Conservation (phyloP, 2,329 filamentous ascomycete species). For the Talaromyces atroroseus region DNA sequence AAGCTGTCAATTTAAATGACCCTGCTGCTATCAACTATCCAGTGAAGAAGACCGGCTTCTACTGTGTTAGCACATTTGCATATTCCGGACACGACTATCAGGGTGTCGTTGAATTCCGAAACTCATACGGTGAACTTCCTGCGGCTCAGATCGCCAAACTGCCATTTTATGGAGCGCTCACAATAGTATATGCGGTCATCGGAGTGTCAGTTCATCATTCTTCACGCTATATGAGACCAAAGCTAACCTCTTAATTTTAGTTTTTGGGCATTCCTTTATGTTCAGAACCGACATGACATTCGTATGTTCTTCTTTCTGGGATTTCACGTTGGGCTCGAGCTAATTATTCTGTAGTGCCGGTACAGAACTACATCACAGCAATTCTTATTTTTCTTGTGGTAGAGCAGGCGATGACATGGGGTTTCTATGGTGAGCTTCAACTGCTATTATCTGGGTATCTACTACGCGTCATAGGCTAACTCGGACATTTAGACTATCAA, state of each 20-base stretch:
- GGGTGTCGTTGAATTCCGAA: slow-evolving; percentile 84
- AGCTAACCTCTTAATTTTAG: slow-evolving; percentile 35
- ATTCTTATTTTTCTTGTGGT: slow-evolving; percentile 90
- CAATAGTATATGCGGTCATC: slow-evolving; percentile 86
- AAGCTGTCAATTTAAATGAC: slow-evolving; percentile 75
- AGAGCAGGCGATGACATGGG: slow-evolving; percentile 98
- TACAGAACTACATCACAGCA: slow-evolving; percentile 98
- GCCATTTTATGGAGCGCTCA: slow-evolving; percentile 92
- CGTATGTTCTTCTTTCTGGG: slow-evolving; percentile 38
- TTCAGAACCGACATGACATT: slow-evolving; percentile 89
- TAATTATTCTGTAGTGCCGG: slow-evolving; percentile 58
- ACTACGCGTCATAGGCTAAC: slow-evolving; percentile 28
- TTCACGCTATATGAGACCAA: background rate
- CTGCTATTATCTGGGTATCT: background rate
- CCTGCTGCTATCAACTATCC: slow-evolving; percentile 69
- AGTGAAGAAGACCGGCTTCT: slow-evolving; percentile 89
- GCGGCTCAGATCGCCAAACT: slow-evolving; percentile 95
- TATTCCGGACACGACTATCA: slow-evolving; percentile 65
- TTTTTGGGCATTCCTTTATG: slow-evolving; percentile 93
- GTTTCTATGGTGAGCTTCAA: slow-evolving; percentile 70
- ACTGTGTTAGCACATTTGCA: slow-evolving; percentile 77
- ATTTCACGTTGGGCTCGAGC: background rate
- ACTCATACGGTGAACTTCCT: slow-evolving; percentile 91
- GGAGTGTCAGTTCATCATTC: slow-evolving; percentile 50
- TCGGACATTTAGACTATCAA: slow-evolving; percentile 63